A percentile compares a stretch with the other conserved stretches of the same genome.
Evolutionary conservation across 805 yeast genomes (phyloP).

Genomic region (Schwanniomyces sp.): DNA sequence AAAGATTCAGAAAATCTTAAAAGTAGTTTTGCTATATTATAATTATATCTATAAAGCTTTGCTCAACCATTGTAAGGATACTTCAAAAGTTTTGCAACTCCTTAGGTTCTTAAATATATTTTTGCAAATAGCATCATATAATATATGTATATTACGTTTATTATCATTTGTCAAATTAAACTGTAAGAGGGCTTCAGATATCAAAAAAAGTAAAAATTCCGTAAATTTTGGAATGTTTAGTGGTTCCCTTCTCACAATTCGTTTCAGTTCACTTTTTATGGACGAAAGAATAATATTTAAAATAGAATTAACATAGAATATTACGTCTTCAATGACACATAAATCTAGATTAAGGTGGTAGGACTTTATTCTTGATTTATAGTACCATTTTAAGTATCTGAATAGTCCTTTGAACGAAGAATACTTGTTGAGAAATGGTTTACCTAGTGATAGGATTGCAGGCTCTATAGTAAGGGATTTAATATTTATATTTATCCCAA

Average conservation of each 20-base stretch:
- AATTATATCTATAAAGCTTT: neutral
- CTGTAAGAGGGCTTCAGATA: constrained; percentile 10
- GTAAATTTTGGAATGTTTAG: constrained; percentile 7
- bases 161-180: constrained; percentile 11
- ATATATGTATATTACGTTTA: constrained; percentile 2
- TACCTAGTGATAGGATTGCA: constrained; percentile 6
- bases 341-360: constrained; percentile 16
- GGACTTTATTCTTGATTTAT: constrained; percentile 17
- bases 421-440: constrained; percentile 7
- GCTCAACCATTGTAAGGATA: neutral
- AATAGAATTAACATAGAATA: constrained; percentile 11
- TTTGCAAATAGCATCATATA: constrained; percentile 9
- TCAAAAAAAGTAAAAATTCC: constrained; percentile 11
- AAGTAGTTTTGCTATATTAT: neutral
- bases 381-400: constrained; percentile 21
- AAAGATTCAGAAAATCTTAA: constrained; percentile 49
- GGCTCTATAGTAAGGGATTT: constrained; percentile 17
- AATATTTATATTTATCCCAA: constrained; percentile 29
- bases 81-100: neutral
- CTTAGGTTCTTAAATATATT: neutral
- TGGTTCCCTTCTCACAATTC: constrained; percentile 5
- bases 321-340: constrained; percentile 9
- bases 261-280: constrained; percentile 5
- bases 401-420: constrained; percentile 19
- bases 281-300: constrained; percentile 10